These are phyloP conservation scores for Plasmopara muralis DNA, from an alignment of 352 stramenopile genomes.

Conservation along the genomic window DNA sequence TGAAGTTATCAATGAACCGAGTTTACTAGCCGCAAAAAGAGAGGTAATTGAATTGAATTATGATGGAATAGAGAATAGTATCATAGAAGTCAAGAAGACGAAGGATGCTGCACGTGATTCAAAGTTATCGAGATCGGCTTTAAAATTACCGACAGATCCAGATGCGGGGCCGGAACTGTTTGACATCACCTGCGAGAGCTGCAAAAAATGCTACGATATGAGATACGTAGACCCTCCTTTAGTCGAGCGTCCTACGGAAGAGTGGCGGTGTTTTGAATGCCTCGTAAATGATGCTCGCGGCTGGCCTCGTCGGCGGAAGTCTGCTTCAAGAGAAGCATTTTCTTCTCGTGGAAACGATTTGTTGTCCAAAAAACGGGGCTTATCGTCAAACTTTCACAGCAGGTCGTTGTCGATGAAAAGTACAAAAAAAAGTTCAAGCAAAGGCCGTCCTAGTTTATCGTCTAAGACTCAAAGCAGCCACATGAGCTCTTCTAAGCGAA, in stretches of 20 bases:
- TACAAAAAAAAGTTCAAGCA: constrained; percentile 29
- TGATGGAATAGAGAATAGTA: constrained; percentile 1
- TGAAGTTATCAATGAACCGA: neutral
- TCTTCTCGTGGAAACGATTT: constrained; percentile 17
- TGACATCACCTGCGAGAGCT: constrained; percentile 74
- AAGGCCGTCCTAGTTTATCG: constrained; percentile 34
- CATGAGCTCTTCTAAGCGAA: constrained; percentile 40
- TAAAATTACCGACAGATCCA: constrained; percentile 20
- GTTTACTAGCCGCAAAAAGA: neutral
- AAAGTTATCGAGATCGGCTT: constrained; percentile 7
- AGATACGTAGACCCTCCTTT: constrained; percentile 77
- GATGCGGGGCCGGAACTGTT: constrained; percentile 40
- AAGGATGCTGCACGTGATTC: constrained; percentile 2
- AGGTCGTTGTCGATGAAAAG: constrained; percentile 39
- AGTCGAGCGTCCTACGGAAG: constrained; percentile 57
- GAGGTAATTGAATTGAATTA: neutral
- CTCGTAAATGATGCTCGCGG: constrained; percentile 81
- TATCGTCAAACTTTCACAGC: constrained; percentile 37
- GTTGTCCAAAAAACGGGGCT: constrained; percentile 32
- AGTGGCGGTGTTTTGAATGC: constrained; percentile 86
- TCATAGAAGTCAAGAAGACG: constrained; percentile 1
- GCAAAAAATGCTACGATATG: constrained; percentile 78
- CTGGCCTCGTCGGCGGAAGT: constrained; percentile 59
- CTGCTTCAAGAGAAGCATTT: constrained; percentile 22
- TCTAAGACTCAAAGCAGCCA: constrained; percentile 41